Conservation (phyloP, 108 stramenopile species). For the Pseudonitzschia multistriata region DNA sequence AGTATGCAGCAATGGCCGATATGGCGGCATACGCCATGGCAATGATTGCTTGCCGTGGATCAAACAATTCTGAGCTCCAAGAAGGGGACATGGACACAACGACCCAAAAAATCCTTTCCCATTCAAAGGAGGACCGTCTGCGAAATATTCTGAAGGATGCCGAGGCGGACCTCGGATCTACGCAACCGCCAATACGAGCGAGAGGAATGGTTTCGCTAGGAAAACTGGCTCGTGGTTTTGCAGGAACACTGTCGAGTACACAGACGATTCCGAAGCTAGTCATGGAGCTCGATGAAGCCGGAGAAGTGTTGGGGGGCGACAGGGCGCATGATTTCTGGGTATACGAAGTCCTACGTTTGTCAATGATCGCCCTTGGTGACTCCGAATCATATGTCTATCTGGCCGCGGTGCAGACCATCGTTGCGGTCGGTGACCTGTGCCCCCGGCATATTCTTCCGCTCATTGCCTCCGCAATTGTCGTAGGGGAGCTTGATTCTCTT, state of each 20-base stretch:
- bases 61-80: background rate
- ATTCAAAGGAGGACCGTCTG: conserved; percentile 3
- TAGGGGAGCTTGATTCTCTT: conserved; percentile 22
- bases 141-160: conserved; percentile 30
- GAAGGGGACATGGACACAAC: background rate
- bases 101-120: background rate
- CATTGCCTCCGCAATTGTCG: conserved; percentile 37
- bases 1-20: conserved; percentile 52
- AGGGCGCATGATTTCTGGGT: background rate
- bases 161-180: conserved; percentile 60
- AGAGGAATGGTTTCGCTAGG: conserved; percentile 70
- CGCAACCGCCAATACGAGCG: conserved; percentile 76
- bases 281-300: conserved; percentile 11
- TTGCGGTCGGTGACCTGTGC: conserved; percentile 57
- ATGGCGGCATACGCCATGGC: conserved; percentile 80
- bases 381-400: conserved; percentile 86
- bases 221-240: conserved; percentile 52
- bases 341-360: conserved; percentile 37
- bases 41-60: conserved; percentile 56
- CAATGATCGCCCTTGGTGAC: conserved; percentile 60
- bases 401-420: conserved; percentile 81
- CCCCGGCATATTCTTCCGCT: conserved; percentile 56
- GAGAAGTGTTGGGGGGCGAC: background rate
- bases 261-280: background rate
- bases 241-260: conserved; percentile 12